phyloP scores from a whole-genome alignment of 73 alveolate species.

The Tetrahymena borealis region DNA sequence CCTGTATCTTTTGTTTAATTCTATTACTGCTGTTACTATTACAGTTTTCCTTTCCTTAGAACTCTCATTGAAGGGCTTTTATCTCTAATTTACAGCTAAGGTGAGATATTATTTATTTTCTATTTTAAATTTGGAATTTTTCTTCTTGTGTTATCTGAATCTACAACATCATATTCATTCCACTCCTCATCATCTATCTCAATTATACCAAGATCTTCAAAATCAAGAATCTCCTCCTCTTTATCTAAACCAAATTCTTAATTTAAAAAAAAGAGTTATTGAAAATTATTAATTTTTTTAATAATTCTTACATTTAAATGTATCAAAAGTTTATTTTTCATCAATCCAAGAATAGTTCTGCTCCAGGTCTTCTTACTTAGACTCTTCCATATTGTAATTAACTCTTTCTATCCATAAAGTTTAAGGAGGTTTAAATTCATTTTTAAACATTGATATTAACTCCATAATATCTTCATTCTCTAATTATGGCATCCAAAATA shows the following conservation, averaged over 20 bases:
- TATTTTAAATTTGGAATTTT: conserved; percentile 38
- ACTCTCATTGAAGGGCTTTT: neutral
- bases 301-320: neutral
- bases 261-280: neutral
- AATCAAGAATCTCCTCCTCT: conserved; percentile 40
- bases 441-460: conserved; percentile 53
- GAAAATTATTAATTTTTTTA: neutral
- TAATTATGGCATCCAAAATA: neutral
- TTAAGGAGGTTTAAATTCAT: conserved; percentile 67
- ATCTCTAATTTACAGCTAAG: conserved; percentile 8
- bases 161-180: conserved; percentile 44
- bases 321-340: neutral
- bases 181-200: conserved; percentile 46
- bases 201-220: conserved; percentile 41
- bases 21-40: neutral
- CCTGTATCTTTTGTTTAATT: neutral
- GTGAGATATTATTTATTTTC: conserved; percentile 20
- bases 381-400: neutral
- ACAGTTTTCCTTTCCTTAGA: neutral
- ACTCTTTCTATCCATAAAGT: conserved; percentile 57
- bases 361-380: neutral
- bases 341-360: neutral
- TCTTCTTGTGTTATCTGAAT: conserved; percentile 2
- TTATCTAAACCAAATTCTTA: neutral
- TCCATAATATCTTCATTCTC: conserved; percentile 53